Percentiles rank a stretch among this genome's conserved stretches.
These are phyloP conservation scores for Botrytis porri DNA, from an alignment of 2,329 filamentous ascomycete species.

Conservation along the genomic window DNA sequence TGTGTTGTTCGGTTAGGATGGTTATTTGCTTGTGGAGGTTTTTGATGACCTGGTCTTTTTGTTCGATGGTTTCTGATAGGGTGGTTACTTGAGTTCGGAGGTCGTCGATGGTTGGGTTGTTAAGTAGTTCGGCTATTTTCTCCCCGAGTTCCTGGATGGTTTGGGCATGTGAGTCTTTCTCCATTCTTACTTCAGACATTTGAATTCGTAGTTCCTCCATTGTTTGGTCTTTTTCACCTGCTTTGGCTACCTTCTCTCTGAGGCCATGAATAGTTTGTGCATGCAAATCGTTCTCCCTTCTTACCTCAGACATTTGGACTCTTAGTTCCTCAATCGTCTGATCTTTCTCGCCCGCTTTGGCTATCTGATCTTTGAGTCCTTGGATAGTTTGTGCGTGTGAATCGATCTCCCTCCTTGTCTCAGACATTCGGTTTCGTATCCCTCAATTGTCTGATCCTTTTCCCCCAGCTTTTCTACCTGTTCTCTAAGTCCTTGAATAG, in stretches of 20 bases:
- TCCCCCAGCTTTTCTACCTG: neutral
- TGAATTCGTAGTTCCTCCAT: neutral
- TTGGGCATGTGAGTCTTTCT: neutral
- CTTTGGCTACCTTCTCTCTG: neutral
- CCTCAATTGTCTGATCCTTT: neutral
- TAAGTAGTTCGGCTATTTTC: neutral
- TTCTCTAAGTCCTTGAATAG: neutral
- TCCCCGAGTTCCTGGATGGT: neutral
- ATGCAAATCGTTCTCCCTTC: no score
- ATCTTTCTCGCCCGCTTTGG: no score
- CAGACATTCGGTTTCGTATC: neutral
- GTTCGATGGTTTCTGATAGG: neutral
- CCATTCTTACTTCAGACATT: rapidly evolving
- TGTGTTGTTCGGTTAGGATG: neutral
- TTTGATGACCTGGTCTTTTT: neutral
- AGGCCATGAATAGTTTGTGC: neutral
- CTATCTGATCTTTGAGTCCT: neutral
- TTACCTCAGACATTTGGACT: no score
- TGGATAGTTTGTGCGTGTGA: neutral
- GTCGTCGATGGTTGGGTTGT: neutral
- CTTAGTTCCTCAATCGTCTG: no score
- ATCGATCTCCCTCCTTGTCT: neutral
- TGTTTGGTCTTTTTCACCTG: neutral
- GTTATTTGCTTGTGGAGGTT: neutral
- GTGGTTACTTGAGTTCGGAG: neutral